Evolutionary conservation across 1,139 yeast genomes (phyloP).

Genomic region (Kurtzmaniella quercitrusa): DNA sequence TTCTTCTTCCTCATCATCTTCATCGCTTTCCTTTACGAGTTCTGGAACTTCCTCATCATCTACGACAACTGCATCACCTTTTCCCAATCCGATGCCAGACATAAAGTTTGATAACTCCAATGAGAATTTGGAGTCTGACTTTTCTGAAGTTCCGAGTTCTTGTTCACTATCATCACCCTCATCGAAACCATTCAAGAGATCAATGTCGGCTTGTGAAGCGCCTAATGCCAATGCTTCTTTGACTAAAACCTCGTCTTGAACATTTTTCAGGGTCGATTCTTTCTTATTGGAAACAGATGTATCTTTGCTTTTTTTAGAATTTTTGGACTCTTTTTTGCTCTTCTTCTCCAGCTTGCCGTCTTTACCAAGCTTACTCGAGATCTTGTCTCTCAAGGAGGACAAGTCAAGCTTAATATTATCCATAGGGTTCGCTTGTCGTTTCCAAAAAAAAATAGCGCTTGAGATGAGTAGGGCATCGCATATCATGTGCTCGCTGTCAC

Average conservation of each 20-base stretch:
- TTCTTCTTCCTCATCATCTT: too few relatives aligned
- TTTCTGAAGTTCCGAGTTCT: constrained; percentile 46
- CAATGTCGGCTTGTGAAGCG: constrained; percentile 65
- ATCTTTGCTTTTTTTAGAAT: constrained; percentile 10
- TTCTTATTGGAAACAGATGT: not conserved
- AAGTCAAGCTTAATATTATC: constrained; percentile 37
- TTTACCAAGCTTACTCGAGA: constrained; percentile 40
- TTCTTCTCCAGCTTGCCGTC: constrained; percentile 19
- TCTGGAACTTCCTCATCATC: constrained; percentile 28
- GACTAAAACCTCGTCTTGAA: constrained; percentile 43
- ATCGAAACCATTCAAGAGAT: constrained; percentile 46
- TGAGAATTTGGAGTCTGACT: constrained; percentile 46
- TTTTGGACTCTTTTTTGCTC: constrained; percentile 16
- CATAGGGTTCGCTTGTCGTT: constrained; percentile 16
- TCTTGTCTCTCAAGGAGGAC: constrained; percentile 55
- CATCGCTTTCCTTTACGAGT: constrained; percentile 14
- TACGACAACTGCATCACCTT: constrained; percentile 30
- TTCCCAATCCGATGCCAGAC: constrained; percentile 62
- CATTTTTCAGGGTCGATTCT: constrained; percentile 6
- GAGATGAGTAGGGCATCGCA: not conserved
- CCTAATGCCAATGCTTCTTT: constrained; percentile 69
- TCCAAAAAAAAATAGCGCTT: constrained; percentile 3
- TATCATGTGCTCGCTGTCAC: not conserved
- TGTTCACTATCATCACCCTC: constrained; percentile 62
- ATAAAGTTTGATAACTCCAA: constrained; percentile 63